Evolutionary conservation across 176 grass and related monocot genomes (phyloP).

Genomic region (Raddia guianensis): DNA sequence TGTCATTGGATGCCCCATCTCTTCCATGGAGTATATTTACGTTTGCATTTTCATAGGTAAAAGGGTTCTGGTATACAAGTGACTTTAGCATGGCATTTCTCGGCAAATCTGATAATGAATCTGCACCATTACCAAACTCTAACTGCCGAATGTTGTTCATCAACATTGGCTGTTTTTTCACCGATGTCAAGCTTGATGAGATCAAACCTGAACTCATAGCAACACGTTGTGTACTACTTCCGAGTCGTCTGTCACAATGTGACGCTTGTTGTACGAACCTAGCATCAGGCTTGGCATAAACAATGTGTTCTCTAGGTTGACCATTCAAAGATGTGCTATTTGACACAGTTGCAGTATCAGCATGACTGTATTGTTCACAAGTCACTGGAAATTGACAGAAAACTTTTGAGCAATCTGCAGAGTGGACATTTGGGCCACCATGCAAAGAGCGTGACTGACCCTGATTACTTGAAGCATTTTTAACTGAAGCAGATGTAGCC

Average conservation of each 20-base stretch:
- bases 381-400: slow-evolving; percentile 29
- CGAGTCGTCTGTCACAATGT: slow-evolving; percentile 23
- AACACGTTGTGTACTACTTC: slow-evolving; percentile 40
- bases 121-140: slow-evolving; percentile 37
- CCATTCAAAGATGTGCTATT: slow-evolving; percentile 46
- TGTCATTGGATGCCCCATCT: slow-evolving; percentile 30
- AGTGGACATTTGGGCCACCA: slow-evolving; percentile 27
- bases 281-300: slow-evolving; percentile 38
- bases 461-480: slow-evolving; percentile 38
- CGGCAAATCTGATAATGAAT: slow-evolving; percentile 33
- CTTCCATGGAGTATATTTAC: slow-evolving; percentile 37
- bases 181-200: slow-evolving; percentile 44
- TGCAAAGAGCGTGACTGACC: slow-evolving; percentile 37
- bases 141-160: slow-evolving; percentile 39
- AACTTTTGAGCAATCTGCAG: slow-evolving; percentile 29
- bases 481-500: slow-evolving; percentile 52
- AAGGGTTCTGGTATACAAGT: slow-evolving; percentile 29
- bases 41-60: slow-evolving; percentile 35
- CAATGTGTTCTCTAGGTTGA: slow-evolving; percentile 32
- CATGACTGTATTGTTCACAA: slow-evolving; percentile 26
- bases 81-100: slow-evolving; percentile 46
- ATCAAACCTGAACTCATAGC: slow-evolving; percentile 45
- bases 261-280: slow-evolving; percentile 32
- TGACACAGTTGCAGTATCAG: slow-evolving; percentile 35
- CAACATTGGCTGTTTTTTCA: slow-evolving; percentile 46